A percentile compares a stretch with the other conserved stretches of the same genome.
phyloP scores from a whole-genome alignment of 257 asterid genomes.

The Solanum lycopersicoides region DNA sequence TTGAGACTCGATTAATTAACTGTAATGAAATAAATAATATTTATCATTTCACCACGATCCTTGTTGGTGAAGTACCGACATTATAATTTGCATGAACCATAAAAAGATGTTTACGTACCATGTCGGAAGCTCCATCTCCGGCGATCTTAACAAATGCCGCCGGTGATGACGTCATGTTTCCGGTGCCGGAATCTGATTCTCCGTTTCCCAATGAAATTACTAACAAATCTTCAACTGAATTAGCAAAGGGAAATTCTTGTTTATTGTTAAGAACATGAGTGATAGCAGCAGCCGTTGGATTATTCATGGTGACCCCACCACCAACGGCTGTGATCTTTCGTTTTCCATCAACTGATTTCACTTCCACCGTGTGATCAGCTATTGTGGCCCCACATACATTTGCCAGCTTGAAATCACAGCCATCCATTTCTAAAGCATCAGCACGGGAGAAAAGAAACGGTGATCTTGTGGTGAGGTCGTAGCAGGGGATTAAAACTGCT shows the following conservation, averaged over 20 bases:
- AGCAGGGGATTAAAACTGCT: slow-evolving; percentile 69
- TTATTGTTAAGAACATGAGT: slow-evolving; percentile 78
- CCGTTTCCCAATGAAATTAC: slow-evolving; percentile 67
- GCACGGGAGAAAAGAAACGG: slow-evolving; percentile 70
- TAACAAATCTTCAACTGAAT: slow-evolving; percentile 47
- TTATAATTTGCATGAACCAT: neutral
- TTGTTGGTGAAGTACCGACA: neutral
- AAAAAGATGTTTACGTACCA: slow-evolving; percentile 20
- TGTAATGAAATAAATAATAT: neutral
- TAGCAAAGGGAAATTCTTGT: slow-evolving; percentile 69
- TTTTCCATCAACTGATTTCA: slow-evolving; percentile 51
- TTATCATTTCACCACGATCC: neutral
- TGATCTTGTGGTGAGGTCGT: slow-evolving; percentile 69
- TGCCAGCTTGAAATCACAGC: slow-evolving; percentile 55
- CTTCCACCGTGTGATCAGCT: slow-evolving; percentile 21
- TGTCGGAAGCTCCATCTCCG: slow-evolving; percentile 80
- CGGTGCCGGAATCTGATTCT: slow-evolving; percentile 10
- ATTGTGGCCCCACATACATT: slow-evolving; percentile 50
- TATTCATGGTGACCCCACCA: slow-evolving; percentile 53
- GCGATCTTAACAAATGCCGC: slow-evolving; percentile 32
- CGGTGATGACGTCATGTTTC: slow-evolving; percentile 7
- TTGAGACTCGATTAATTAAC: too few species aligned
- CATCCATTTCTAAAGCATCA: slow-evolving; percentile 71
- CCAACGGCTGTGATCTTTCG: slow-evolving; percentile 55
- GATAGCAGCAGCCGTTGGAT: slow-evolving; percentile 80